Conservation (phyloP, 2,329 filamentous ascomycete species). For the Arthrobotrys iridis region DNA sequence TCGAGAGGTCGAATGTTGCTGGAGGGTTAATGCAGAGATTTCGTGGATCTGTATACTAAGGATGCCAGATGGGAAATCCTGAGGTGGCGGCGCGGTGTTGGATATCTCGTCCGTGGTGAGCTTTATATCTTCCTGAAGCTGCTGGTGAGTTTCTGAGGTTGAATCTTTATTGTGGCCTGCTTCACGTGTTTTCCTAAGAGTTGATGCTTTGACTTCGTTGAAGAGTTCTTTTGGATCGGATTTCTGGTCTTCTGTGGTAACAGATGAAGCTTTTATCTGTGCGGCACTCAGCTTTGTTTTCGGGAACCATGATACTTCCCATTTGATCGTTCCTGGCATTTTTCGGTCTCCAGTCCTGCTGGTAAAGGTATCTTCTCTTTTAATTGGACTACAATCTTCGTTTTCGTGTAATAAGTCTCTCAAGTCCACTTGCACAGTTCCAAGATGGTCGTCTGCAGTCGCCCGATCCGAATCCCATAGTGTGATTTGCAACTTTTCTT, state of each 20-base stretch:
- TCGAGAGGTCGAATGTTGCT: conserved; percentile 30
- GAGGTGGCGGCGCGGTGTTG: conserved; percentile 72
- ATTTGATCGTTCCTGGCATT: conserved; percentile 93
- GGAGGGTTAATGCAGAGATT: conserved; percentile 72
- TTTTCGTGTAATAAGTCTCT: conserved; percentile 91
- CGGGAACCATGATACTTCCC: conserved; percentile 95
- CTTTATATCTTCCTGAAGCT: conserved; percentile 74
- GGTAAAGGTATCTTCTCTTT: conserved; percentile 86
- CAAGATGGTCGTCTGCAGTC: conserved; percentile 92
- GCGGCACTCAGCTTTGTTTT: conserved; percentile 72
- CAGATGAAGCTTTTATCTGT: conserved; percentile 15
- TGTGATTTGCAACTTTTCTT: conserved; percentile 92
- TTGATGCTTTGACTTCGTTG: conserved; percentile 61
- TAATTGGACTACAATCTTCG: conserved; percentile 74
- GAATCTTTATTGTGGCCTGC: conserved; percentile 69
- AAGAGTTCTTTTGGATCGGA: conserved; percentile 22
- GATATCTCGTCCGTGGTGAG: conserved; percentile 72
- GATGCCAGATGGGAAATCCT: conserved; percentile 72
- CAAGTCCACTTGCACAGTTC: conserved; percentile 91
- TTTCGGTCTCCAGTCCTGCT: conserved; percentile 80
- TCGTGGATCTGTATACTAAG: conserved; percentile 78
- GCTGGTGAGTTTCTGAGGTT: conserved; percentile 71
- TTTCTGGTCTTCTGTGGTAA: conserved; percentile 16
- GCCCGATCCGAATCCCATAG: conserved; percentile 93
- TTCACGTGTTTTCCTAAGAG: conserved; percentile 73